Percentiles rank a stretch among this genome's conserved stretches.
These are phyloP conservation scores for Petunia secreta DNA, from an alignment of 257 asterid genomes.

Conservation along the genomic window DNA sequence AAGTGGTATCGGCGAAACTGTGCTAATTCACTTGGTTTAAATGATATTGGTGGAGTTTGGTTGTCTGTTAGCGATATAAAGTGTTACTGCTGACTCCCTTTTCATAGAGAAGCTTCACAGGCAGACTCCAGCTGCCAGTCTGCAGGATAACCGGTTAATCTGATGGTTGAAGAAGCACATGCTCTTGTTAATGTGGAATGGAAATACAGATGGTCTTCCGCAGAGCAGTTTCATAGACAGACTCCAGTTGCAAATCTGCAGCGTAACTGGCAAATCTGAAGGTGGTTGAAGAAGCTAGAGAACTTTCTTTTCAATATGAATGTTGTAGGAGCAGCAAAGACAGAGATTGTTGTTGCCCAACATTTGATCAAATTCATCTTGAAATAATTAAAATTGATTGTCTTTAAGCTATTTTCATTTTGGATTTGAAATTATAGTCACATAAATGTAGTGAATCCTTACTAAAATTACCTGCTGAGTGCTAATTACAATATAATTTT, in stretches of 20 bases:
- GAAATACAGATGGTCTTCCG: neutral
- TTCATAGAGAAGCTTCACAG: neutral
- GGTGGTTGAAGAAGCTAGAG: neutral
- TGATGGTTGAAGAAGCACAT: neutral
- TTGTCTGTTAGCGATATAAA: neutral
- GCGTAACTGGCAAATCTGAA: neutral
- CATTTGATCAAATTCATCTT: neutral
- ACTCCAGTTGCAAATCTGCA: neutral
- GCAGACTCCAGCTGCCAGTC: neutral
- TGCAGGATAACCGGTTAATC: neutral
- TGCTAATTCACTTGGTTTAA: neutral
- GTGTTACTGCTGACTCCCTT: neutral
- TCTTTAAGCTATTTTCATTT: neutral
- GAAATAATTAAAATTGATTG: neutral
- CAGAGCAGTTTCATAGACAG: neutral
- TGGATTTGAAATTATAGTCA: neutral
- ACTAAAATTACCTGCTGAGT: neutral
- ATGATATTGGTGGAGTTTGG: neutral
- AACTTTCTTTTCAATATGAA: neutral
- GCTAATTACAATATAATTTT: neutral
- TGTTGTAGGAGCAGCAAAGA: neutral
- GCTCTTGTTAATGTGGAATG: neutral
- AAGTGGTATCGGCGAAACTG: neutral
- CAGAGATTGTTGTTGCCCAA: neutral
- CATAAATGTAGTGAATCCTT: slow-evolving; percentile 18